Evolutionary conservation across 75 land plant species (phyloP), one percentile per base, ranked within the genome.

Genomic region (Azolla pinnata): DNA sequence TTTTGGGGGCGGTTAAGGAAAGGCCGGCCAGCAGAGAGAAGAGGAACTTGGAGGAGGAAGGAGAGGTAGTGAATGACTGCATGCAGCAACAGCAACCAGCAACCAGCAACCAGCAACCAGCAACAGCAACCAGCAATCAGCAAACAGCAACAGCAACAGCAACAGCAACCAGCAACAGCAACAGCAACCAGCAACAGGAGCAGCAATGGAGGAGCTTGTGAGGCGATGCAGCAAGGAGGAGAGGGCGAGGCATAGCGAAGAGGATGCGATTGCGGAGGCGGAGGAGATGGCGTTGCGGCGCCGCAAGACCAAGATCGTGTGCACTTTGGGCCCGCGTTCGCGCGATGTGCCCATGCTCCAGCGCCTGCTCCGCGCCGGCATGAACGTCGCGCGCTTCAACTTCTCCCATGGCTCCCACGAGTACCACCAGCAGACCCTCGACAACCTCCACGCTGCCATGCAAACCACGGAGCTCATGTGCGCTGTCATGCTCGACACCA

Each of bases 341-440:
- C 53, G 72, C 17, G 67, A 63, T 34, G 58, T 63, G 10, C 33
- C 59, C 31, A 69, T 63, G 20, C 67, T 69, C 1, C 68, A 69
- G 59, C 61, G 53, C 40, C 66, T 69, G 29, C 47, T 69, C n/a
- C 32, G 35, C n/a, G 66, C 72, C 23, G 72, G 72, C 49, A 69
- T 69, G 72, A 69, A 69, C 30, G 72, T 69, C 4, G 72, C 72
- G 21, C 66, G 72, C 12, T 69, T 69, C 59, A 69, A 69, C 29
- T 69, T 69, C 60, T 69, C 72, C 0, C 72, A 69, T 47, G 72
- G 72, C 10, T 63, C 72, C 2, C 52, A 63, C 33, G 72, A 69
- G 29, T 69, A 69, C 33, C 72, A 69, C 18, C 72, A 63, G 10
- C 48, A 69, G 28, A 69, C 72, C 9, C 44, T 69, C 44, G 59